phyloP scores from a whole-genome alignment of 108 stramenopile genomes.

The Skeletonema costatum region DNA sequence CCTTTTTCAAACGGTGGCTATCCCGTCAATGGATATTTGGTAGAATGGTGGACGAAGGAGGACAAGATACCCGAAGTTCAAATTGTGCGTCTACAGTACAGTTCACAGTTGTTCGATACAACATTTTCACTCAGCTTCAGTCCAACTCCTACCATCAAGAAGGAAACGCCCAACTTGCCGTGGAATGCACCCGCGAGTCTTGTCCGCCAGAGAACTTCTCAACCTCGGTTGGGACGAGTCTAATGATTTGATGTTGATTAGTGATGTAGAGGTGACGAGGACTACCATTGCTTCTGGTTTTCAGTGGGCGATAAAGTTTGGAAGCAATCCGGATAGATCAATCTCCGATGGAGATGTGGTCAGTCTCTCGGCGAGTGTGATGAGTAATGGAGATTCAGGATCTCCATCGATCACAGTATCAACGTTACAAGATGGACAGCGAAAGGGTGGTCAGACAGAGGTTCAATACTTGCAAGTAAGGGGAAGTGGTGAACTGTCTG shows the following conservation, averaged over 20 bases:
- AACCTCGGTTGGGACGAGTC: slow-evolving; percentile 63
- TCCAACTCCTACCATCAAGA: slow-evolving; percentile 43
- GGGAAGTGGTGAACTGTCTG: slow-evolving; percentile 33
- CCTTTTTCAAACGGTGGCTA: slow-evolving; percentile 50
- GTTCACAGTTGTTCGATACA: slow-evolving; percentile 29
- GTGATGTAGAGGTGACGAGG: slow-evolving; percentile 50
- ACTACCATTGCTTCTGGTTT: slow-evolving; percentile 55
- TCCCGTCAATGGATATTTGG: slow-evolving; percentile 57
- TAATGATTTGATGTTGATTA: slow-evolving; percentile 36
- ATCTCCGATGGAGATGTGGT: slow-evolving; percentile 62
- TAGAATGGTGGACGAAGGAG: slow-evolving; percentile 64
- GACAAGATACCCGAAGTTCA: slow-evolving; percentile 59
- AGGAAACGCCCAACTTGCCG: slow-evolving; percentile 48
- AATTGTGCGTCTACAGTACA: slow-evolving; percentile 40
- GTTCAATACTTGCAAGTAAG: slow-evolving; percentile 56
- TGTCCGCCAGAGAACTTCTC: slow-evolving; percentile 56
- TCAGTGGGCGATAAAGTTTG: slow-evolving; percentile 70
- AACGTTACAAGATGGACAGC: slow-evolving; percentile 43
- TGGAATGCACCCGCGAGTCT: slow-evolving; percentile 57
- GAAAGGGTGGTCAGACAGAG: slow-evolving; percentile 41
- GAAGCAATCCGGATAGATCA: slow-evolving; percentile 35
- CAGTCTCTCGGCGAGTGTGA: slow-evolving; percentile 29
- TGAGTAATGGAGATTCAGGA: slow-evolving; percentile 38
- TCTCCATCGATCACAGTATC: slow-evolving; percentile 43
- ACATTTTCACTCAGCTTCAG: slow-evolving; percentile 59